Conservation (phyloP, 2,329 filamentous ascomycete genomes). For the Chaetomium sp. region DNA sequence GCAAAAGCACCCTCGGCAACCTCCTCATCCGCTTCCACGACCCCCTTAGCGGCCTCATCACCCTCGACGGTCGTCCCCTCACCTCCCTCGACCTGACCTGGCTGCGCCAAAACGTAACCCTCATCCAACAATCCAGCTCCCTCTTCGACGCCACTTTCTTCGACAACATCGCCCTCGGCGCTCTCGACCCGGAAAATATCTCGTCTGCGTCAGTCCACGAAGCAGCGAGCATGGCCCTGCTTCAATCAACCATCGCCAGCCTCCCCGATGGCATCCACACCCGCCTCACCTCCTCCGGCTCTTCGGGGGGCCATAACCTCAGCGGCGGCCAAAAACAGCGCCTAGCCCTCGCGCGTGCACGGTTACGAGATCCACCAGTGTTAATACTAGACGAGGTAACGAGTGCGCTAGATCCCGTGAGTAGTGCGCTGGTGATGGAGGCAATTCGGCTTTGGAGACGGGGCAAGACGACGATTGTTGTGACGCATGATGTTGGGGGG, state of each 20-base stretch:
- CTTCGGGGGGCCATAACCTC: conserved; percentile 57
- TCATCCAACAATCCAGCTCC: conserved; percentile 76
- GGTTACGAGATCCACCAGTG: conserved; percentile 68
- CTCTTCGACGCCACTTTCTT: conserved; percentile 77
- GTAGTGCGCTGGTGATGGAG: conserved; percentile 61
- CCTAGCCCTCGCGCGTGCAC: conserved; percentile 71
- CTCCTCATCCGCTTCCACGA: conserved; percentile 74
- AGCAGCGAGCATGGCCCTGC: conserved; percentile 60
- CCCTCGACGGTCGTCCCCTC: conserved; percentile 60
- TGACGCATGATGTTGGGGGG: conserved; percentile 81
- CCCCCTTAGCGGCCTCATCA: conserved; percentile 56
- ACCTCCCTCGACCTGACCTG: conserved; percentile 59
- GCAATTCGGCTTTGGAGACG: conserved; percentile 70
- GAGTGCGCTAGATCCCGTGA: conserved; percentile 74
- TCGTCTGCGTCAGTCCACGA: conserved; percentile 49
- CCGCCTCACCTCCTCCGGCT: conserved; percentile 45
- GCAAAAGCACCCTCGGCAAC: conserved; percentile 83
- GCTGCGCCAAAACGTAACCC: conserved; percentile 69
- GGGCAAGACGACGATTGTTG: conserved; percentile 82
- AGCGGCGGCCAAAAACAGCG: conserved; percentile 84
- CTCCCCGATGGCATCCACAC: conserved; percentile 70
- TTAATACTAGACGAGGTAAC: conserved; percentile 86
- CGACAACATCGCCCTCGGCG: conserved; percentile 71
- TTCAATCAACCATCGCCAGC: conserved; percentile 59
- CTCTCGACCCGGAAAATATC: conserved; percentile 41